Base-by-base conservation (phyloP, 371 early-diverging fungal genomes). In the Apophysomyces sp. region DNA sequence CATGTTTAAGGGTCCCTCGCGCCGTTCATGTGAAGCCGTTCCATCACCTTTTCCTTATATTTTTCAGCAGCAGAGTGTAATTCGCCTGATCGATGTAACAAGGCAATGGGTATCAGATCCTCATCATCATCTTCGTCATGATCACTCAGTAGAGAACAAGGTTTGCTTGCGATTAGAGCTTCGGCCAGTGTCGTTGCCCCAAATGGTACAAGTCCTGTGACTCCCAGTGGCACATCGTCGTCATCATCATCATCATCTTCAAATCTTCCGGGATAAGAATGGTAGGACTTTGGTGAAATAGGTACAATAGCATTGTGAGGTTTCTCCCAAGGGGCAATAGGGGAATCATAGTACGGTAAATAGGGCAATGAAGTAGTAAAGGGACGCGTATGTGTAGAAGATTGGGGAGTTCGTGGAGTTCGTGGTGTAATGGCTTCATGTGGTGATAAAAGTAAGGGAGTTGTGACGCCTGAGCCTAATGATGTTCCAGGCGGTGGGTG, bases 21-120 rank as follows among this genome's bases (percentile, higher is more conserved):
- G 11, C 21, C 52, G 27, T 39, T 37, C 65, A 65, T 65, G 18
- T 60, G 40, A n/a, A 65, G 24, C 51, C 54, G 65, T 21, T 73
- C 73, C 30, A 55, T 67, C 30, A 76, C 76, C 59, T 65, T 72
- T 52, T 70, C 67, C 39, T 76, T 76, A 52, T 76, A 76, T 21
- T 76, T 76, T 51, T 76, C 76, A 12, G 76, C 76, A 11, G 76
- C 76, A 5, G 76, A 67, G 27, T 68, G 30, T 18, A 65, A 52
- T 18, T 61, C 60, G 37, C 4, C 16, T 39, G 27, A 40, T 27
- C 12, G 58, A 49, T 52, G 21, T 3, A 71, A 52, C 3, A 44
- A 30, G 16, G 69, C 75, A 49, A 74, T 74, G 9, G 75, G 75
- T 21, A 74, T 52, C 11, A 69, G 40, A 61, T 74, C 75, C 40